These are phyloP conservation scores for Eucalyptus shirleyi DNA, from an alignment of 345 rosid genomes.

Conservation along the genomic window DNA sequence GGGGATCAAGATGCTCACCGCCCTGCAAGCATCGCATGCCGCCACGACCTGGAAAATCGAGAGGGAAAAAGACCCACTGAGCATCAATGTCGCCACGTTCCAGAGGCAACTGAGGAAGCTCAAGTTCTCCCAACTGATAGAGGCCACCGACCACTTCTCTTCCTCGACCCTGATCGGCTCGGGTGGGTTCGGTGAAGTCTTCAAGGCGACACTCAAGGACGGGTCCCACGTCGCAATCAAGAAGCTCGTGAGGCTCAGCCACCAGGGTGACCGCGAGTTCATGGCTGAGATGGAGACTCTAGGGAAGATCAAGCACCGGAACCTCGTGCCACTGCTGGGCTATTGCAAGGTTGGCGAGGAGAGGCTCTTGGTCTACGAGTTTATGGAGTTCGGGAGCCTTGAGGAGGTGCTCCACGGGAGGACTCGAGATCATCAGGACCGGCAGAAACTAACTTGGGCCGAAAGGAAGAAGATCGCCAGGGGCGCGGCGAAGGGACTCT, in stretches of 20 bases:
- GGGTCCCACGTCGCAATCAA: slow-evolving; percentile 93
- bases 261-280: slow-evolving; percentile 96
- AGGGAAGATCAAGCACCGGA: slow-evolving; percentile 88
- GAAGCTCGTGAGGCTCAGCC: slow-evolving; percentile 78
- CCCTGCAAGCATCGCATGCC: slow-evolving; percentile 73
- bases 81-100: slow-evolving; percentile 92
- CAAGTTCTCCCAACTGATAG: slow-evolving; percentile 88
- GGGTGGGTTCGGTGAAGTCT: slow-evolving; percentile 95
- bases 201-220: slow-evolving; percentile 86
- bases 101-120: slow-evolving; percentile 77
- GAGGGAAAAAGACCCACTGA: slow-evolving; percentile 87
- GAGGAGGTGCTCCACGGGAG: slow-evolving; percentile 91
- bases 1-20: slow-evolving; percentile 69
- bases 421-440: slow-evolving; percentile 27
- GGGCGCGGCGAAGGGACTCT: slow-evolving; percentile 92
- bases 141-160: slow-evolving; percentile 89
- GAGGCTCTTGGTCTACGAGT: slow-evolving; percentile 87
- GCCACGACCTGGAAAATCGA: slow-evolving; percentile 98
- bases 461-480: slow-evolving; percentile 82
- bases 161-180: slow-evolving; percentile 76
- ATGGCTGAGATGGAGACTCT: slow-evolving; percentile 99
- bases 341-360: slow-evolving; percentile 93
- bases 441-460: slow-evolving; percentile 58
- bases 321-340: slow-evolving; percentile 85
- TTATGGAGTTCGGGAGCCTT: slow-evolving; percentile 84